phyloP scores from a whole-genome alignment of 106 monocot species.

The Dioscorea alata region DNA sequence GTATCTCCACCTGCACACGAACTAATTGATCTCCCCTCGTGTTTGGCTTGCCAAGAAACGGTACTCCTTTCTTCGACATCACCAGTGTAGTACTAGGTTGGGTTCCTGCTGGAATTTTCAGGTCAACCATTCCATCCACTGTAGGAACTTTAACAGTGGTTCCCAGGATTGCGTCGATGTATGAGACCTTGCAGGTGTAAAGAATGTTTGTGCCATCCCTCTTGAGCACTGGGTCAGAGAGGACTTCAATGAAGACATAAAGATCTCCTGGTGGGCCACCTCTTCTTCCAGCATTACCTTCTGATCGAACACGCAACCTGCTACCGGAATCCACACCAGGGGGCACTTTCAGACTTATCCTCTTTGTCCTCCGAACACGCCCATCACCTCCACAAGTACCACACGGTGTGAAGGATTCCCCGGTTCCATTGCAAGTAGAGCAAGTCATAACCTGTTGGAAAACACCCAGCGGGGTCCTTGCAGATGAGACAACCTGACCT shows the following conservation, averaged over 20 bases:
- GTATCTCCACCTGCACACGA: constrained; percentile 92
- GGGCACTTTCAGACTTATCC: constrained; percentile 86
- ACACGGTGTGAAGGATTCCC: constrained; percentile 82
- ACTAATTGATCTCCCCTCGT: constrained; percentile 85
- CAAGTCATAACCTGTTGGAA: constrained; percentile 91
- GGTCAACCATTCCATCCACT: constrained; percentile 80
- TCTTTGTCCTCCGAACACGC: constrained; percentile 73
- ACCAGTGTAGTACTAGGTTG: constrained; percentile 89
- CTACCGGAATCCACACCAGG: constrained; percentile 92
- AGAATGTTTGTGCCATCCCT: constrained; percentile 85
- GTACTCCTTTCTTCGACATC: constrained; percentile 95
- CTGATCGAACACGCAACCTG: constrained; percentile 79
- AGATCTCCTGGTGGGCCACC: constrained; percentile 89
- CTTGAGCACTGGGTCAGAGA: constrained; percentile 79
- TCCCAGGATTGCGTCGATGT: constrained; percentile 82
- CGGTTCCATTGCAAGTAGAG: constrained; percentile 64
- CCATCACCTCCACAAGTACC: constrained; percentile 79
- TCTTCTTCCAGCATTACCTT: constrained; percentile 87
- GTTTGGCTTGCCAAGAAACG: constrained; percentile 70
- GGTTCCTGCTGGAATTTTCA: constrained; percentile 86
- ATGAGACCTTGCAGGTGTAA: constrained; percentile 85
- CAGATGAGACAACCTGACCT: constrained; percentile 78
- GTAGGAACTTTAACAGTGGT: constrained; percentile 83
- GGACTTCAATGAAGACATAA: constrained; percentile 90
- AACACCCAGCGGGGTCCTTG: constrained; percentile 82